A percentile compares a stretch with the other conserved stretches of the same genome.
Conservation (phyloP, 2,329 filamentous ascomycete genomes). For the Fusarium sp. region DNA sequence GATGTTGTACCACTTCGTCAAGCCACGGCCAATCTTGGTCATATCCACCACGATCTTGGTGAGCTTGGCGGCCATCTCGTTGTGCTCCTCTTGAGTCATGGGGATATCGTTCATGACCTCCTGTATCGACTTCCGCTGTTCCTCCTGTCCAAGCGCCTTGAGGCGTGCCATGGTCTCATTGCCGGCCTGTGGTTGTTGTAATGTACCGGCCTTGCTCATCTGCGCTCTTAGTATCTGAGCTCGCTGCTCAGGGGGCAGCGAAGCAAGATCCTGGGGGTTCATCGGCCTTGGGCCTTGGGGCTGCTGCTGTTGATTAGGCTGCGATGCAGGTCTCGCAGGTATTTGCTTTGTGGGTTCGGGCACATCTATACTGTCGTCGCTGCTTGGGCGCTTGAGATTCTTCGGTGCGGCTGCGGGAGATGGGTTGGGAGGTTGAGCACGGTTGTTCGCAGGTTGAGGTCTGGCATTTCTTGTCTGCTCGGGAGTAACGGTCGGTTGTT, state of each 20-base stretch:
- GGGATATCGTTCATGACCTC: conserved; percentile 60
- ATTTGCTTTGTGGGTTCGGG: conserved; percentile 38
- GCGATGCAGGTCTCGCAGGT: conserved; percentile 42
- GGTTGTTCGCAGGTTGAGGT: conserved; percentile 50
- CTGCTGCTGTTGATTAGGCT: conserved; percentile 41
- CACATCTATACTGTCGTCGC: conserved; percentile 58
- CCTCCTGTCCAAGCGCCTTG: conserved; percentile 55
- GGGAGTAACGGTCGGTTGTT: conserved; percentile 46
- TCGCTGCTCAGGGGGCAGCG: conserved; percentile 59
- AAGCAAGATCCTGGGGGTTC: conserved; percentile 53
- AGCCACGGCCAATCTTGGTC: conserved; percentile 57
- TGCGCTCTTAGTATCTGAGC: conserved; percentile 51
- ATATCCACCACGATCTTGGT: conserved; percentile 57
- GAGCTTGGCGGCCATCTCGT: conserved; percentile 60
- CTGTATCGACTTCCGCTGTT: conserved; percentile 53
- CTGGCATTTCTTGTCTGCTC: conserved; percentile 45
- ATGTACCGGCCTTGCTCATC: conserved; percentile 41
- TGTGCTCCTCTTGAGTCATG: conserved; percentile 59
- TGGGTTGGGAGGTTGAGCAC: conserved; percentile 52
- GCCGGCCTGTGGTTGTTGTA: conserved; percentile 30
- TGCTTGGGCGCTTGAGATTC: conserved; percentile 63
- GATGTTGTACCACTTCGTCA: conserved; percentile 62
- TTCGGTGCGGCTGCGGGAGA: conserved; percentile 57
- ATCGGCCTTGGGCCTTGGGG: conserved; percentile 40
- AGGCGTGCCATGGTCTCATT: conserved; percentile 50